A percentile compares a stretch with the other conserved stretches of the same genome.
Conservation (phyloP, 108 stramenopile genomes). For the Cyclotella choctawhatcheeana region DNA sequence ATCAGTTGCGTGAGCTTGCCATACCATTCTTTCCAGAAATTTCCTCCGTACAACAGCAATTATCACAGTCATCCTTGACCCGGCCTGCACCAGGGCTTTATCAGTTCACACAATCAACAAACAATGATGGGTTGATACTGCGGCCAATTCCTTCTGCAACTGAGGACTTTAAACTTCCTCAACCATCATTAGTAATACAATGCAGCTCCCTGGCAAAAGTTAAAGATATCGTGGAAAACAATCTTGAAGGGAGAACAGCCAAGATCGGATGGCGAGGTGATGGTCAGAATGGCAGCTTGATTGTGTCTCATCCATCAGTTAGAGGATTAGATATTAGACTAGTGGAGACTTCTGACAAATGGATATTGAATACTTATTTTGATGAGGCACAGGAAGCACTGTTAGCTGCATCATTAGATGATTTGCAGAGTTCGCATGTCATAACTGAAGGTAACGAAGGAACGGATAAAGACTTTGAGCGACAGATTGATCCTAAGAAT, state of each 20-base stretch:
- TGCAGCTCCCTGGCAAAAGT: conserved; percentile 27
- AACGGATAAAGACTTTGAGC: conserved; percentile 11
- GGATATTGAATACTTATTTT: conserved; percentile 64
- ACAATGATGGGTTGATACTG: conserved; percentile 41
- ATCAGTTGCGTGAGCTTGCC: conserved; percentile 32
- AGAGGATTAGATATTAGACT: conserved; percentile 74
- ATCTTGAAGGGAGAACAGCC: conserved; percentile 33
- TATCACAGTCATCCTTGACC: conserved; percentile 27
- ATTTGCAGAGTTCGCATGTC: conserved; percentile 75
- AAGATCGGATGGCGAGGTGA: conserved; percentile 68
- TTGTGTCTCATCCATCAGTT: conserved; percentile 64
- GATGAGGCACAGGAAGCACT: conserved; percentile 83
- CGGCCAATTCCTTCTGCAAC: conserved; percentile 77
- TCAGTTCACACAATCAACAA: conserved; percentile 16
- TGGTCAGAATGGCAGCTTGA: conserved; percentile 60
- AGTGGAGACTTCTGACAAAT: conserved; percentile 38
- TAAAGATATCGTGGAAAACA: conserved; percentile 15
- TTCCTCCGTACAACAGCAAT: conserved; percentile 14
- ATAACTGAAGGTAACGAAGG: conserved; percentile 48
- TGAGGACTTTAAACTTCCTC: conserved; percentile 65
- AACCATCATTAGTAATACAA: conserved; percentile 78
- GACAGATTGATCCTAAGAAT: conserved; percentile 34
- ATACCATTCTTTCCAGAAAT: conserved; percentile 41
- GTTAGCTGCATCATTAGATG: conserved; percentile 72
- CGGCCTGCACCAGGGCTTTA: conserved; percentile 44